Evolutionary conservation across 805 yeast genomes (phyloP).

Genomic region (Candida arabinofermentans): DNA sequence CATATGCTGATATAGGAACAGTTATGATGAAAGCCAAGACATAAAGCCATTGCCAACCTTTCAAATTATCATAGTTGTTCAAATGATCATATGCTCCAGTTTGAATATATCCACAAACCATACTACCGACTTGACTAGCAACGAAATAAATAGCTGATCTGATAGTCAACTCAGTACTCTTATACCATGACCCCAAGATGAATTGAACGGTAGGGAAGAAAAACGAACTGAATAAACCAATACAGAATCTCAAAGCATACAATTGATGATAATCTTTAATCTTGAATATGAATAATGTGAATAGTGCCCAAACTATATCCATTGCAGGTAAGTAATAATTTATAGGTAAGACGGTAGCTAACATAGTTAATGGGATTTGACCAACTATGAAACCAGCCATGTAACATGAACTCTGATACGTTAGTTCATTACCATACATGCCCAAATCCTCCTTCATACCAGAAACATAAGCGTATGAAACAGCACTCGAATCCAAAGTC

Average conservation of each 20-base stretch:
- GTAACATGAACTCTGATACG: constrained; percentile 24
- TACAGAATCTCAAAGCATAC: constrained; percentile 35
- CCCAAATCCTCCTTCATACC: constrained; percentile 51
- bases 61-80: constrained; percentile 46
- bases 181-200: constrained; percentile 53
- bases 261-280: constrained; percentile 42
- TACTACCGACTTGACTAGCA: constrained; percentile 58
- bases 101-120: constrained; percentile 59
- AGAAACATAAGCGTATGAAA: constrained; percentile 53
- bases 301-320: constrained; percentile 26
- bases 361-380: constrained; percentile 55
- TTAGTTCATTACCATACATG: constrained; percentile 11
- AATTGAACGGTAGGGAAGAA: constrained; percentile 52
- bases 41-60: constrained; percentile 72
- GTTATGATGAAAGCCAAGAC: constrained; percentile 59
- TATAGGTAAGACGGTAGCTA: constrained; percentile 21
- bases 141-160: constrained; percentile 57
- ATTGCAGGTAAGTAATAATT: constrained; percentile 12
- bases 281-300: constrained; percentile 8
- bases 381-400: constrained; percentile 55
- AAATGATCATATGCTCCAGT: constrained; percentile 45
- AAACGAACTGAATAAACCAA: constrained; percentile 43
- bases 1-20: constrained; percentile 52
- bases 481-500: constrained; percentile 49
- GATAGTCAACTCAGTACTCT: constrained; percentile 50